A percentile compares a stretch with the other conserved stretches of the same genome.
Evolutionary conservation across 2,329 filamentous ascomycete genomes (phyloP).

Genomic region (Fusarium xyrophilum): DNA sequence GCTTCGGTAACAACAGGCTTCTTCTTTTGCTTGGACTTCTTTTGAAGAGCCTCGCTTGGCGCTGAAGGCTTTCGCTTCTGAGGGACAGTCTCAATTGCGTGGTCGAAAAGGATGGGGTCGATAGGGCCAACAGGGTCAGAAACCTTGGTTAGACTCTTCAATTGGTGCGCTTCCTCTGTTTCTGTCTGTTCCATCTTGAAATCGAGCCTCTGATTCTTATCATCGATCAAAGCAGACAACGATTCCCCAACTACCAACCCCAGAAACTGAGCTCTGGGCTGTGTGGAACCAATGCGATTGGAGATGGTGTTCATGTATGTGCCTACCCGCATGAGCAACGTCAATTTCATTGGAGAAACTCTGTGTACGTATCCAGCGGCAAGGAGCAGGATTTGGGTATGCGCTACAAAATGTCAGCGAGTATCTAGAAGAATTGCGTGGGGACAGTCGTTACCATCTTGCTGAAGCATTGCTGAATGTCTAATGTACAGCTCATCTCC

Average conservation of each 20-base stretch:
- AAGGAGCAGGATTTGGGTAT: conserved; percentile 80
- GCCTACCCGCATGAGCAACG: conserved; percentile 73
- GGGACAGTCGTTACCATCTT: conserved; percentile 71
- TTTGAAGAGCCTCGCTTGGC: conserved; percentile 6
- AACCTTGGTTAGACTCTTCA: conserved; percentile 69
- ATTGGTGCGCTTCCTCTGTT: conserved; percentile 75
- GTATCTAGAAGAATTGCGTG: neutral
- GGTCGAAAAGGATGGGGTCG: conserved; percentile 53
- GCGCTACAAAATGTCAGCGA: conserved; percentile 61
- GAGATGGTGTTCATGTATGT: conserved; percentile 81
- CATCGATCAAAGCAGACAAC: conserved; percentile 67
- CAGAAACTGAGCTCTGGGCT: conserved; percentile 76
- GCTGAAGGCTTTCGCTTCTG: neutral
- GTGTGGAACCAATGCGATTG: conserved; percentile 81
- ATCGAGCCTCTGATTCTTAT: conserved; percentile 74
- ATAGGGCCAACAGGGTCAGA: conserved; percentile 69
- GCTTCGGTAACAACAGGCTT: conserved; percentile 41
- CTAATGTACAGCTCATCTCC: conserved; percentile 87
- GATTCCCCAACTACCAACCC: conserved; percentile 88
- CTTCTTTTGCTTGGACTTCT: conserved; percentile 43
- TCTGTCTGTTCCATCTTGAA: conserved; percentile 85
- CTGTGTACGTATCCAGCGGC: conserved; percentile 78
- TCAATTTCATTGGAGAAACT: conserved; percentile 68
- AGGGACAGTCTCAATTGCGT: neutral
- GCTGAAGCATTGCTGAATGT: conserved; percentile 82